phyloP scores from a whole-genome alignment of 2,329 filamentous ascomycete species.

The Apiospora koreana region DNA sequence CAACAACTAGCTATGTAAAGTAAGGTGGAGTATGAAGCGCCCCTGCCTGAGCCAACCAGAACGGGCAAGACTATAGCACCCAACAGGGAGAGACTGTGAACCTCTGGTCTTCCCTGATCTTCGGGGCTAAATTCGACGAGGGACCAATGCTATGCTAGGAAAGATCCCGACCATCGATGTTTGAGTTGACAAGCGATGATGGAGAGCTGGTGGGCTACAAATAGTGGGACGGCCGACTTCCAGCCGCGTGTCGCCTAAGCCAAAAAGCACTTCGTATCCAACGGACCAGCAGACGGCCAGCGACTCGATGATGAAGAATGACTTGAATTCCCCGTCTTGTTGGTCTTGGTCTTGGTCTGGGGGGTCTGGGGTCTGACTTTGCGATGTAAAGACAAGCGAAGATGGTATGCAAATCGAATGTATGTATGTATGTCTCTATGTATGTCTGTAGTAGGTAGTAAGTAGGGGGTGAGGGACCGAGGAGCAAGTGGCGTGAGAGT shows the following conservation, averaged over 20 bases:
- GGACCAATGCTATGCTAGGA: constrained; percentile 5
- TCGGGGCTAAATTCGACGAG: neutral
- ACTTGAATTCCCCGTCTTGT: neutral
- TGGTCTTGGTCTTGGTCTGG: neutral
- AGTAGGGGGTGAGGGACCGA: neutral
- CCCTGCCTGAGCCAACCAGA: constrained; percentile 9
- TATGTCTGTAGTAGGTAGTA: too few relatives aligned
- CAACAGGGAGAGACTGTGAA: neutral
- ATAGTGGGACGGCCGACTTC: constrained; percentile 12
- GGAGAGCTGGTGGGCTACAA: constrained; percentile 9
- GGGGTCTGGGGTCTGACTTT: neutral
- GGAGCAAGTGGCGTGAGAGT: neutral
- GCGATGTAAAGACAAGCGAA: neutral
- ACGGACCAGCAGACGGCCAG: constrained; percentile 1
- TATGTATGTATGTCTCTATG: neutral
- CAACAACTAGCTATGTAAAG: constrained; percentile 9
- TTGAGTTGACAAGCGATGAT: constrained; percentile 12
- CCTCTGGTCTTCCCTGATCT: neutral
- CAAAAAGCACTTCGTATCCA: constrained; percentile 10
- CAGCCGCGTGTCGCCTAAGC: constrained; percentile 10
- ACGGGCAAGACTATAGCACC: constrained; percentile 4
- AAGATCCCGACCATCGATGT: constrained; percentile 10
- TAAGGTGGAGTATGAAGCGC: neutral
- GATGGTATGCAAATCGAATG: too few relatives aligned
- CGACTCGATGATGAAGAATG: neutral